A percentile compares a stretch with the other conserved stretches of the same genome.
Evolutionary conservation across 495 filamentous ascomycete genomes (phyloP).

Genomic region (Annulohypoxylon bovei): DNA sequence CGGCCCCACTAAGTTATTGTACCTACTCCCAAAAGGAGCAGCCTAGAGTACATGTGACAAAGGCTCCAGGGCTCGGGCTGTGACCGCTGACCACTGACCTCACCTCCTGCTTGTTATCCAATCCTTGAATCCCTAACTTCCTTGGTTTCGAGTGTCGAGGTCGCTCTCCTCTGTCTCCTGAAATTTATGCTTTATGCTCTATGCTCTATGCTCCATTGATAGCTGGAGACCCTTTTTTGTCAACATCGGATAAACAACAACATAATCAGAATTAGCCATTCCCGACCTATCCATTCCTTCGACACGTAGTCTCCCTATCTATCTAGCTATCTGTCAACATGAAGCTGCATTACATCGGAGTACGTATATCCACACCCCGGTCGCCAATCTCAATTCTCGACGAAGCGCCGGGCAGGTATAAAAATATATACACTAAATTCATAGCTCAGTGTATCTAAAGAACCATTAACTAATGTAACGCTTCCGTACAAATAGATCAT

Average conservation of each 20-base stretch:
- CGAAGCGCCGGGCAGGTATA: no score
- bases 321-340: conserved; percentile 64
- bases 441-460: not conserved
- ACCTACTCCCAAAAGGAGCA: conserved; percentile 5
- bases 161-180: not conserved
- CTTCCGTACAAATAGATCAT: conserved; percentile 67
- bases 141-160: conserved; percentile 24
- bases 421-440: not conserved
- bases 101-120: conserved; percentile 19
- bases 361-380: conserved; percentile 55
- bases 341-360: conserved; percentile 95
- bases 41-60: conserved; percentile 33
- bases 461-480: conserved; percentile 19
- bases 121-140: conserved; percentile 6
- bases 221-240: conserved; percentile 1
- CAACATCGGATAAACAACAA: conserved; percentile 7
- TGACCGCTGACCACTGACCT: conserved; percentile 35
- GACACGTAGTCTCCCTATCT: conserved; percentile 5
- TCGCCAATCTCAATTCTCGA: conserved; percentile 6
- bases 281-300: not conserved
- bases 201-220: no score
- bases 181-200: not conserved
- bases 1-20: conserved; percentile 9
- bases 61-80: conserved; percentile 5
- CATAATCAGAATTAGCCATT: conserved; percentile 1